These are phyloP conservation scores for Phytophthora uliginosa DNA, from an alignment of 352 stramenopile genomes.

Conservation along the genomic window DNA sequence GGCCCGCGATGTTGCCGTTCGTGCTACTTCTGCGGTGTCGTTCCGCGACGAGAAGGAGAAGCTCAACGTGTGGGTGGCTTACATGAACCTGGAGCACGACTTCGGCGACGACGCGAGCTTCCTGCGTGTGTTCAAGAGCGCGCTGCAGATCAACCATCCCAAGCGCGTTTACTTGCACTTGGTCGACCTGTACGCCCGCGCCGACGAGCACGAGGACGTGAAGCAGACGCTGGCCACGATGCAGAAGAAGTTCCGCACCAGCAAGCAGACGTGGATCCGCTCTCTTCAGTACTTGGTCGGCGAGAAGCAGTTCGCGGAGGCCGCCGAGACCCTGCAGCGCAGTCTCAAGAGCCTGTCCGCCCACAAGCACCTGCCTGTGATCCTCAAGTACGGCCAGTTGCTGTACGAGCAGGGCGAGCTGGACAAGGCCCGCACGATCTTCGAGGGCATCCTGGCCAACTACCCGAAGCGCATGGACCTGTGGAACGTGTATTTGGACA, in stretches of 20 bases:
- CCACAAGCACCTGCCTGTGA: conserved; percentile 96
- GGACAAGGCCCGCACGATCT: conserved; percentile 97
- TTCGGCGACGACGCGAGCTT: conserved; percentile 95
- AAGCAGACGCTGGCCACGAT: conserved; percentile 85
- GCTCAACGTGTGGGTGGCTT: conserved; percentile 97
- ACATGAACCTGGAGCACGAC: conserved; percentile 97
- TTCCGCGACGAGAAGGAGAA: conserved; percentile 98
- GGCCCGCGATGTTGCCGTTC: conserved; percentile 93
- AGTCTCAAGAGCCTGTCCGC: conserved; percentile 92
- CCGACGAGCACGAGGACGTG: conserved; percentile 74
- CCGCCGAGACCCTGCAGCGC: conserved; percentile 92
- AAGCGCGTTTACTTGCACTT: conserved; percentile 97
- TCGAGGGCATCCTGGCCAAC: conserved; percentile 95
- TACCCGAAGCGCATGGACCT: conserved; percentile 97
- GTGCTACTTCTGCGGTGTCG: conserved; percentile 95
- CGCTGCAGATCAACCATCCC: conserved; percentile 95
- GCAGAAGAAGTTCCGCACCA: conserved; percentile 95
- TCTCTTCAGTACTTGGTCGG: conserved; percentile 90
- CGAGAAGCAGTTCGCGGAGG: conserved; percentile 72
- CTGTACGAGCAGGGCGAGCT: conserved; percentile 95
- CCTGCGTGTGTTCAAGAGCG: conserved; percentile 92
- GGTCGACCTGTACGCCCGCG: conserved; percentile 93
- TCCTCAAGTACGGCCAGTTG: conserved; percentile 97
- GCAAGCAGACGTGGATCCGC: conserved; percentile 91
- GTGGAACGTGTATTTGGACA: conserved; percentile 98